These are phyloP conservation scores for Leccinellum albellum DNA, from an alignment of 768 basidiomycete species.

Conservation along the genomic window DNA sequence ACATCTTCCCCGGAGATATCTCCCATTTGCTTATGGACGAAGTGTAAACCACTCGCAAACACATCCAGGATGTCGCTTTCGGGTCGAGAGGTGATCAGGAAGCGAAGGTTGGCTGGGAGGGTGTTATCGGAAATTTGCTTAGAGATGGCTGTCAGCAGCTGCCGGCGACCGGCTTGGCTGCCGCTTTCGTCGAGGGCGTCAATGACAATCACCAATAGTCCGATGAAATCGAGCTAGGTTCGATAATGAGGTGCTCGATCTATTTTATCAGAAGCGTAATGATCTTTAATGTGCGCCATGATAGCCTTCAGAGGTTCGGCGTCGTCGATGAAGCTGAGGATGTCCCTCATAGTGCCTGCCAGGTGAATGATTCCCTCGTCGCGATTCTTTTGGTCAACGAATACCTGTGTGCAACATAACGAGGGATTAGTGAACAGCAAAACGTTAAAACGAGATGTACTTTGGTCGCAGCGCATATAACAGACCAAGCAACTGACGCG, in stretches of 20 bases:
- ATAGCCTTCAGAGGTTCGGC: not conserved
- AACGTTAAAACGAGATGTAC: not conserved
- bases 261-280: not conserved
- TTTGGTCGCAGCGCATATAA: not conserved
- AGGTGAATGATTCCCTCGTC: not conserved
- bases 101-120: too few relatives aligned
- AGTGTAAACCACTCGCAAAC: not conserved
- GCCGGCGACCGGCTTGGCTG: accelerated
- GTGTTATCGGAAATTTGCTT: not conserved
- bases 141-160: not conserved
- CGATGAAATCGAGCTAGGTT: not conserved
- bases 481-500: not conserved
- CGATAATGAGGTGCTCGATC: not conserved
- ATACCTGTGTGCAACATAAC: not conserved
- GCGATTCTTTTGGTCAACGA: not conserved
- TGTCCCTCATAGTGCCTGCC: not conserved
- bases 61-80: not conserved
- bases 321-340: not conserved
- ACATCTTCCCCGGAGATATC: not conserved
- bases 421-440: not conserved
- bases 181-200: not conserved
- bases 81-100: not conserved
- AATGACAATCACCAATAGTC: not conserved
- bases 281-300: not conserved
- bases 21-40: not conserved